Conservation (phyloP, 495 filamentous ascomycete species). For the Hypomontagnella submonticulosa region DNA sequence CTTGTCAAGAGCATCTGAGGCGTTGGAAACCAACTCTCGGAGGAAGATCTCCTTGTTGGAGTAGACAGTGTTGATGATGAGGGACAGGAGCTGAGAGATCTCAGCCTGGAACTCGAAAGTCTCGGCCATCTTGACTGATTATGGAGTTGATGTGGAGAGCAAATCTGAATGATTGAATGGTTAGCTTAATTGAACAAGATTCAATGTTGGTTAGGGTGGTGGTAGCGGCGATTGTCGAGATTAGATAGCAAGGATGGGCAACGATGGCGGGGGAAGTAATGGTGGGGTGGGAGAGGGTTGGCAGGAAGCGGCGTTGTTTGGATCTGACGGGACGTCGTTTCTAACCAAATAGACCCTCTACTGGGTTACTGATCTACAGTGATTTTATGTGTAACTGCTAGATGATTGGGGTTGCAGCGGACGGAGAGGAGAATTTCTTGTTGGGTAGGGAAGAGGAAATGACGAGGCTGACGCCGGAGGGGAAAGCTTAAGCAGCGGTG, state of each 20-base stretch:
- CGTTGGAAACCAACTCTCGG: constrained; percentile 96
- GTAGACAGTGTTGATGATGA: constrained; percentile 99
- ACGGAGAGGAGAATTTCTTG: background rate
- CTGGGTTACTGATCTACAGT: no score
- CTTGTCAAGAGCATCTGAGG: constrained; percentile 99
- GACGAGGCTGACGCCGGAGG: constrained; percentile 39
- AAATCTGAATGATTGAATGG: constrained; percentile 14
- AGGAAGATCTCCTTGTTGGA: constrained; percentile 99
- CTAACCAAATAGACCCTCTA: no score
- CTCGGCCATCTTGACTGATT: constrained; percentile 77
- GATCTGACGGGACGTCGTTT: no score
- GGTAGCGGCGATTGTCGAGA: constrained; percentile 6
- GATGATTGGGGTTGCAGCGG: no score
- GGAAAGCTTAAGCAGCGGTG: constrained; percentile 3
- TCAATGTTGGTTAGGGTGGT: constrained; percentile 4
- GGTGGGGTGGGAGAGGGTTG: constrained; percentile 2
- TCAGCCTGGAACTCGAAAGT: constrained; percentile 99
- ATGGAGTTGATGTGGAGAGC: constrained; percentile 38
- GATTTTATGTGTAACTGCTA: no score
- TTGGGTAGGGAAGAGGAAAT: constrained; percentile 4
- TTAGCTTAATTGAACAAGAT: constrained; percentile 23
- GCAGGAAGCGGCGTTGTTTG: background rate
- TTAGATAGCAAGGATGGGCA: constrained; percentile 1
- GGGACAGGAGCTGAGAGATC: constrained; percentile 98
- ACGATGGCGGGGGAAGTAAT: constrained; percentile 10